Evolutionary conservation across 1,284 basidiomycete genomes (phyloP), one percentile per base, ranked within the genome.

Genomic region (Trichosporon faecale): DNA sequence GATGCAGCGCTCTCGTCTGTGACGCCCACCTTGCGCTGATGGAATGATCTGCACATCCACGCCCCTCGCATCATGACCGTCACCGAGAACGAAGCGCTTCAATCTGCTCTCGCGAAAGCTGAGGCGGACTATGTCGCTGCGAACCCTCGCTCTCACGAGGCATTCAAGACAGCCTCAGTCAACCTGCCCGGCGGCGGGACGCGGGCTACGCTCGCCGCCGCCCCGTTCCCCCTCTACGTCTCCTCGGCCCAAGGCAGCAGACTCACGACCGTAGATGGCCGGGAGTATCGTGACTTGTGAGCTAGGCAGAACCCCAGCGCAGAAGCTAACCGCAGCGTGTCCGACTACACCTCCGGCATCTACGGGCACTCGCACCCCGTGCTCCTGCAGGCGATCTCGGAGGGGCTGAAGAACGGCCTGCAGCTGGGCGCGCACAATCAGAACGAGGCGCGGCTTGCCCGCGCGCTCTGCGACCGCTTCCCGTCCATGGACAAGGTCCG

Each of bases 401-500:
- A 52, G 0, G 75, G 72, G 1, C 57, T 78, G 7, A 68, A 70
- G 31, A 55, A 61, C 8, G 77, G 77, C 8, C 37, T 69, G 27
- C 70, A 78, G 73, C 73, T 79, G 8, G 77, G 77, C 9, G 73
- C 66, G 4, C 76, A 77, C 60, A 75, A 75, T 0, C n/a, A 40
- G 0, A 27, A 69, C n/a, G 77, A 79, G 67, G 71, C 69, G 1
- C 57, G 63, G 3, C 68, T 79, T 0, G 76, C 76, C 0, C 25
- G 46, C 0, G 72, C 67, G 23, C 68, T 79, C 61, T 70, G 71
- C 5, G 37, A 57, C 1, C 68, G 76, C 33, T 77, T 79, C 52
- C 77, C 77, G 1, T 75, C 74, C 8, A 70, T 77, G 37, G 75
- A 77, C 8, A 72, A 75, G 5, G 65, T 79, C 18, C 74, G 77